Conservation (phyloP, 305 asterid genomes). For the Stenogyne calaminthoides region DNA sequence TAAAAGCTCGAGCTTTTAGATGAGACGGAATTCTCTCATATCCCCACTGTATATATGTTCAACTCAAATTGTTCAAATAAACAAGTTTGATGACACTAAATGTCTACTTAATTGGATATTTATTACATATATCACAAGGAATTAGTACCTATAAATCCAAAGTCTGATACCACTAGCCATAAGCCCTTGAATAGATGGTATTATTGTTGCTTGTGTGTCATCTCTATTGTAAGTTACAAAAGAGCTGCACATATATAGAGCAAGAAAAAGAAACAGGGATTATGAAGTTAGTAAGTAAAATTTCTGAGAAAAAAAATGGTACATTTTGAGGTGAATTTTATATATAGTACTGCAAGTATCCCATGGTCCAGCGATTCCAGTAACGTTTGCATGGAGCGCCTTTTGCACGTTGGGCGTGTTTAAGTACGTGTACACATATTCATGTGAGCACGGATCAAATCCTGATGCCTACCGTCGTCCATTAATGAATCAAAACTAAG, state of each 20-base stretch:
- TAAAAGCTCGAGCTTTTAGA: too few relatives aligned
- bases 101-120: too few relatives aligned
- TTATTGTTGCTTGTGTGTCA: constrained; percentile 39
- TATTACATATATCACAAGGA: background rate
- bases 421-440: constrained; percentile 35
- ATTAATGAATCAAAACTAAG: background rate
- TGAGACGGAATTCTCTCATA: too few relatives aligned
- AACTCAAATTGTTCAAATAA: background rate
- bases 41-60: constrained; percentile 44
- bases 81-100: background rate
- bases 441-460: constrained; percentile 46
- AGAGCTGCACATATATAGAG: constrained; percentile 21
- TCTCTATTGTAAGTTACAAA: background rate
- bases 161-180: constrained; percentile 52
- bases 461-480: constrained; percentile 21
- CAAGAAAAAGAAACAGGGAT: background rate
- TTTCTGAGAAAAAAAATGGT: background rate
- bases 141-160: constrained; percentile 54
- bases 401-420: constrained; percentile 47
- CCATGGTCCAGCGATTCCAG: constrained; percentile 46
- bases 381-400: constrained; percentile 47
- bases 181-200: constrained; percentile 47
- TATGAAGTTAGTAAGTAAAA: background rate
- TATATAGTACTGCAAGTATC: constrained; percentile 37
- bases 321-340: too few relatives aligned